phyloP scores from a whole-genome alignment of 1,139 yeast species.

The Magnusiomyces suaveolens region DNA sequence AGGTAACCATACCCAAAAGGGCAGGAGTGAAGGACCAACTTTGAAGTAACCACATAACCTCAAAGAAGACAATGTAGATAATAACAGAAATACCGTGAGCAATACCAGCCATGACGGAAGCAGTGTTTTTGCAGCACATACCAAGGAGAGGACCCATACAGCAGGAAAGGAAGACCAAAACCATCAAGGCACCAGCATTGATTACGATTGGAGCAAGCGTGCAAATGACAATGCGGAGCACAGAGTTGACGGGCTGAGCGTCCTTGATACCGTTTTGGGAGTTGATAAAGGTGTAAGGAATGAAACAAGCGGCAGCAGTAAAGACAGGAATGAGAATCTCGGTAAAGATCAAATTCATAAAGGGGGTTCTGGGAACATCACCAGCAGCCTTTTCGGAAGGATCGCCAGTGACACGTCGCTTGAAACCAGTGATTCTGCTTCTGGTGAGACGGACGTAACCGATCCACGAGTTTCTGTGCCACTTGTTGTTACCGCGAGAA shows the following conservation, averaged over 20 bases:
- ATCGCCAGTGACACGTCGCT: constrained; percentile 32
- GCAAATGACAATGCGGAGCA: constrained; percentile 44
- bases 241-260: constrained; percentile 43
- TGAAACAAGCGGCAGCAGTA: constrained; percentile 51
- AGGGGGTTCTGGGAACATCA: constrained; percentile 37
- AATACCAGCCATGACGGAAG: constrained; percentile 84
- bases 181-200: constrained; percentile 39
- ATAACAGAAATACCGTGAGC: constrained; percentile 76
- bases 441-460: constrained; percentile 44
- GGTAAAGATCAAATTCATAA: constrained; percentile 44
- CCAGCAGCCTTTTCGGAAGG: constrained; percentile 17
- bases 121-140: constrained; percentile 87
- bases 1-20: constrained; percentile 48
- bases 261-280: constrained; percentile 54
- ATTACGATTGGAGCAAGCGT: constrained; percentile 45
- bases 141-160: constrained; percentile 62
- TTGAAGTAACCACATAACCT: constrained; percentile 53
- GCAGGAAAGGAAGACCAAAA: constrained; percentile 42
- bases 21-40: constrained; percentile 53
- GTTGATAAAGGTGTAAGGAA: constrained; percentile 50
- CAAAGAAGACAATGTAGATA: constrained; percentile 46
- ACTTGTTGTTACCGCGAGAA: constrained; percentile 48
- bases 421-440: constrained; percentile 59
- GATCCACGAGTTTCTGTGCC: constrained; percentile 52
- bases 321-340: constrained; percentile 40